These are phyloP conservation scores for Erythrobasidium yunnanense DNA, from an alignment of 768 basidiomycete species.

Conservation along the genomic window DNA sequence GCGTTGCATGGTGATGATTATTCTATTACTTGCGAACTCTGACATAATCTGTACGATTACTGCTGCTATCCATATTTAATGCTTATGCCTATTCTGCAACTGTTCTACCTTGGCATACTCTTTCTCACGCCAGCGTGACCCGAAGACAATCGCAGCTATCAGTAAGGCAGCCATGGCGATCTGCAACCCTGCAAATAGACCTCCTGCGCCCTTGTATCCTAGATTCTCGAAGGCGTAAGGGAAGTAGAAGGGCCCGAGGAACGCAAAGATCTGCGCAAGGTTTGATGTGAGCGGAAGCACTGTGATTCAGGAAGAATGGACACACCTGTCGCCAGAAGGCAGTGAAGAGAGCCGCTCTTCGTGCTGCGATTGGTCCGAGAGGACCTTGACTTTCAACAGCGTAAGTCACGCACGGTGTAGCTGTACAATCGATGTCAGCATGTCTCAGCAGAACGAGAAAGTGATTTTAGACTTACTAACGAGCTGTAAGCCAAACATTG, in stretches of 20 bases:
- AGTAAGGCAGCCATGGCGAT: neutral
- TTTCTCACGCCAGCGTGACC: neutral
- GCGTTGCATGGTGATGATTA: too few species aligned
- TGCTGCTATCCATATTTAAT: too few species aligned
- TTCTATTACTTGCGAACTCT: too few species aligned
- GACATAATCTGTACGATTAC: too few species aligned
- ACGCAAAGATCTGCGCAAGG: neutral
- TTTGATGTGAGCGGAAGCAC: neutral
- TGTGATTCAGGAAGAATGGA: neutral
- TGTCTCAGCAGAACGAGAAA: neutral
- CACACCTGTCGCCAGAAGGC: conserved; percentile 26
- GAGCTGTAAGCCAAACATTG: conserved; percentile 27
- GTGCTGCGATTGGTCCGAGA: neutral
- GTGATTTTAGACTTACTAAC: conserved; percentile 21
- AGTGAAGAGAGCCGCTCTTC: conserved; percentile 24
- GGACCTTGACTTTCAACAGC: conserved; percentile 16
- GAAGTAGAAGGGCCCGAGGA: conserved; percentile 31
- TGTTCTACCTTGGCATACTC: too few species aligned
- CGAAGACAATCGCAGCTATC: neutral
- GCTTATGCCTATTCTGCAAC: too few species aligned
- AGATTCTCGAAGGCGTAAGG: conserved; percentile 18
- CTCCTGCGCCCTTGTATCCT: conserved; percentile 24
- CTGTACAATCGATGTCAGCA: neutral
- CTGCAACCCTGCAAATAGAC: conserved; percentile 5
- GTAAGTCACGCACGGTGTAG: conserved; percentile 25